These are phyloP conservation scores for Chalciporus sphaerocephalus DNA, from an alignment of 768 basidiomycete species.

Conservation along the genomic window DNA sequence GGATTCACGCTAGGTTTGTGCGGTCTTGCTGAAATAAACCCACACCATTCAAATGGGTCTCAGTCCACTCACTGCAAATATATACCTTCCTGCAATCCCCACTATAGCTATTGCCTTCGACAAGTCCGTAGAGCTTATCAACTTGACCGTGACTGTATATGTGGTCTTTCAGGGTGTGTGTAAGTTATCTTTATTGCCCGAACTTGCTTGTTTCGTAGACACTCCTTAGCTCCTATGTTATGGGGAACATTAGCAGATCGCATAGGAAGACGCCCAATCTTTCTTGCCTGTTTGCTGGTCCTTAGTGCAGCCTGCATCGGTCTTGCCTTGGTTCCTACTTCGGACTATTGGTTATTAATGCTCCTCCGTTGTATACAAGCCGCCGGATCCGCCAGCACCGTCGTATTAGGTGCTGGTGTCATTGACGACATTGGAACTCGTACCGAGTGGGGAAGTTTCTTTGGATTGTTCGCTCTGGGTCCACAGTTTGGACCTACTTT, in stretches of 20 bases:
- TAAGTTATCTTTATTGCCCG: slow-evolving; percentile 45
- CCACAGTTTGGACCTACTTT: slow-evolving; percentile 46
- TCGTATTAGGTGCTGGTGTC: slow-evolving; percentile 67
- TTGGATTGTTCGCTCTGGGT: slow-evolving; percentile 45
- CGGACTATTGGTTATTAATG: slow-evolving; percentile 74
- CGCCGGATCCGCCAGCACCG: slow-evolving; percentile 72
- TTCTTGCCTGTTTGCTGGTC: too few relatives aligned
- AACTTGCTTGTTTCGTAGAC: slow-evolving; percentile 65
- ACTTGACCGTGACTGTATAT: slow-evolving; percentile 67
- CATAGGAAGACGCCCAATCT: slow-evolving; percentile 53
- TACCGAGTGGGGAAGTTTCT: slow-evolving; percentile 69
- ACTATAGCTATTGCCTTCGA: slow-evolving; percentile 54
- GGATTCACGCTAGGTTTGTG: neutral
- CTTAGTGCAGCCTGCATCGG: slow-evolving; percentile 57
- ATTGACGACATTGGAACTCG: slow-evolving; percentile 72
- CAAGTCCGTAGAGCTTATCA: slow-evolving; percentile 66
- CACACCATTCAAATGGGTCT: neutral
- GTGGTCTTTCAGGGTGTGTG: slow-evolving; percentile 49
- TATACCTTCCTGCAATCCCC: slow-evolving; percentile 80
- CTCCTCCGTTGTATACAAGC: slow-evolving; percentile 78
- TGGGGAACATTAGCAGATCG: slow-evolving; percentile 63
- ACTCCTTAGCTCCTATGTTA: slow-evolving; percentile 60
- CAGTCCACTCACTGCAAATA: slow-evolving; percentile 69
- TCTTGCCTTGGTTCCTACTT: slow-evolving; percentile 49
- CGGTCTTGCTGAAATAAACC: neutral